Evolutionary conservation across 345 rosid species (phyloP).

Genomic region (Salix dunnii): DNA sequence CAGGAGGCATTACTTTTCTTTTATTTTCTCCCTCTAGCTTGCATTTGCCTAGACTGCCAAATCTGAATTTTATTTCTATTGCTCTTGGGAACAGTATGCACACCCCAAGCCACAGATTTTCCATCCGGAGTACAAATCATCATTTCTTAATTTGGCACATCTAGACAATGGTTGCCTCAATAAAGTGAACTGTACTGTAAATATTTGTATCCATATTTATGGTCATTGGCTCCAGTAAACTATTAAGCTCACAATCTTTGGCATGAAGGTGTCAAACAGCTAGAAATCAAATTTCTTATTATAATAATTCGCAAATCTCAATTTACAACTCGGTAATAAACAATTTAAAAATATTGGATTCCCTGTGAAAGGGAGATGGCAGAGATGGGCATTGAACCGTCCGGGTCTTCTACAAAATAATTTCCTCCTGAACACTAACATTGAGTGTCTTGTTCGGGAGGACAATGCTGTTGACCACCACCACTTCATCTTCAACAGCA

Average conservation of each 20-base stretch:
- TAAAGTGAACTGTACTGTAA: neutral
- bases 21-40: too few species aligned
- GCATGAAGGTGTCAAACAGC: neutral
- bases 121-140: neutral
- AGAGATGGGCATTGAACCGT: neutral
- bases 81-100: too few species aligned
- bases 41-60: too few species aligned
- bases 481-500: constrained; percentile 28
- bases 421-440: constrained; percentile 33
- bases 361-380: neutral
- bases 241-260: neutral
- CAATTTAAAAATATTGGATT: neutral
- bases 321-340: constrained; percentile 16
- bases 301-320: neutral
- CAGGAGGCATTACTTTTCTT: too few species aligned
- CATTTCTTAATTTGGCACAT: neutral
- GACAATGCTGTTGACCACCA: constrained; percentile 27
- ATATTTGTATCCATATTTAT: neutral
- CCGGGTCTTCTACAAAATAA: constrained; percentile 19
- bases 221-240: too few species aligned
- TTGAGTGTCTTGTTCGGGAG: constrained; percentile 33
- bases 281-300: neutral
- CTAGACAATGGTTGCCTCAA: neutral
- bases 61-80: too few species aligned
- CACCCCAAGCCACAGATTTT: neutral